Percentiles rank a stretch among this genome's conserved stretches.
Evolutionary conservation across 768 basidiomycete species (phyloP).

Genomic region (Termitomyces eurrhizus): DNA sequence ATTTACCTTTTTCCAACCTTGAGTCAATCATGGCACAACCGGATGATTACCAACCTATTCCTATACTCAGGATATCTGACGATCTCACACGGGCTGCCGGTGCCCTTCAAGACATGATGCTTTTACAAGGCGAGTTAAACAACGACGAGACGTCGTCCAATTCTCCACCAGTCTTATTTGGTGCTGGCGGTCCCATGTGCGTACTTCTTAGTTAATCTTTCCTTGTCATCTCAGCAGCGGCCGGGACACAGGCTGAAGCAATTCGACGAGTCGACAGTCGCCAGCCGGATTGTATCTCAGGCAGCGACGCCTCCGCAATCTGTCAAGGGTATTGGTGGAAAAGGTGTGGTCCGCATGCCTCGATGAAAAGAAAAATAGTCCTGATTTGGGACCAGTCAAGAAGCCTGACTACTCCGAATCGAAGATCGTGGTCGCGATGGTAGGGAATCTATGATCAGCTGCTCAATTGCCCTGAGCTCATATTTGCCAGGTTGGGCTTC

Average conservation of each 20-base stretch:
- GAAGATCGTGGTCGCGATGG: slow-evolving; percentile 98
- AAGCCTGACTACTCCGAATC: slow-evolving; percentile 99
- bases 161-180: slow-evolving; percentile 58
- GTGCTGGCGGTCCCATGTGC: slow-evolving; percentile 75
- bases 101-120: slow-evolving; percentile 46
- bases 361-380: not conserved
- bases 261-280: slow-evolving; percentile 72
- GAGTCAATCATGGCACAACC: slow-evolving; percentile 20
- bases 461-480: slow-evolving; percentile 1
- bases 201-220: slow-evolving; percentile 16
- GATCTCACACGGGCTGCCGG: slow-evolving; percentile 49
- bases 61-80: slow-evolving; percentile 32
- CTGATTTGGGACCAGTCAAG: slow-evolving; percentile 50
- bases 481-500: slow-evolving; percentile 75
- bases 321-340: slow-evolving; percentile 86
- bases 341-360: slow-evolving; percentile 47
- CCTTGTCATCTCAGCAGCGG: not conserved
- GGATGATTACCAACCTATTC: slow-evolving; percentile 22
- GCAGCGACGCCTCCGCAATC: slow-evolving; percentile 77
- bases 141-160: slow-evolving; percentile 31
- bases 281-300: slow-evolving; percentile 67
- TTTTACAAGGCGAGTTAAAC: slow-evolving; percentile 29
- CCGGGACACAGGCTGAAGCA: slow-evolving; percentile 56
- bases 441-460: slow-evolving; percentile 24
- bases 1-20: slow-evolving; percentile 3